Base-by-base conservation (phyloP, 192 early-diverging fungal species). In the Umbelopsis ramanniana region DNA sequence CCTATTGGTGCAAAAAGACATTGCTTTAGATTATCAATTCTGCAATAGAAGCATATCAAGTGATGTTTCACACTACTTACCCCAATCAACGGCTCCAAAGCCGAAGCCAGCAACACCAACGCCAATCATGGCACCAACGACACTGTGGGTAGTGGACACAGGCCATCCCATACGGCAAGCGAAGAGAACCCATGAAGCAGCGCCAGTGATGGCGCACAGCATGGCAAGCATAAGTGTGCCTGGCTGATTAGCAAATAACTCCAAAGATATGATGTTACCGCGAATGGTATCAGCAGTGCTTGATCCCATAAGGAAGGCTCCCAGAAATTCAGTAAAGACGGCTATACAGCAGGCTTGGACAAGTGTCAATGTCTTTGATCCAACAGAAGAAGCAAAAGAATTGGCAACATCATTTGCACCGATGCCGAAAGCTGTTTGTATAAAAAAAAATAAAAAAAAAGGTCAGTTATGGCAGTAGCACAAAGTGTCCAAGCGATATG, bases 321-420 rank as follows among this genome's bases (percentile, higher is more conserved):
- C 94, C 8, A 89, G 68, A 48, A 93, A 92, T 78, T 95, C 94
- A 29, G 93, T 92, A 73, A 96, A 95, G 69, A 90, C 71, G 63
- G 94, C 94, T 73, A 95, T 92, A 33, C 85, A 75, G 70, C 84
- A 84, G 11, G 93, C 94, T 73, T 94, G 92, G 33, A 77, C 74
- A 40, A 95, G 73, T 15, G 89, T 92, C 22, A 96, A 75, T 15
- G 94, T 91, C 17, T 90, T 88, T 4, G 94, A 93, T 29, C 91
- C 90, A 67, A 95, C 91, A 29, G 93, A 93, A 37, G 91, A 93
- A 29, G 93, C 90, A 72, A 96, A 96, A 6, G 91, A 88, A 79
- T 96, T 96, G 76, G 94, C 92, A 33, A 96, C 93, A 82, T 95
- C 94, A 76, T 95, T 95, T 40, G 94, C 91, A 71, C 93, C 93